A percentile compares a stretch with the other conserved stretches of the same genome.
phyloP scores from a whole-genome alignment of 352 stramenopile genomes.

The Globisporangium spiculum region DNA sequence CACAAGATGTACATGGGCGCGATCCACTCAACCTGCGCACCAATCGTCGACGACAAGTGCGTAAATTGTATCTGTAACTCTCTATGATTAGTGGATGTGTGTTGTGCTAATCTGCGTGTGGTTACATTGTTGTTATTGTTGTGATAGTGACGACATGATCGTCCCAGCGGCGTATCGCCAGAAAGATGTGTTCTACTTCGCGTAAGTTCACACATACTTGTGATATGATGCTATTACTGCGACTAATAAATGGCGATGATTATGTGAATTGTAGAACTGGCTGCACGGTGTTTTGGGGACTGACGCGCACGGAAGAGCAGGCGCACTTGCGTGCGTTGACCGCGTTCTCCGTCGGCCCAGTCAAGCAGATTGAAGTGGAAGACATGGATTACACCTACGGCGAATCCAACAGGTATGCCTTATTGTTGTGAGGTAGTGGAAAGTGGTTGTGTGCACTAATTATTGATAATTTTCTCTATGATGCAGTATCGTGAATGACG shows the following conservation, averaged over 20 bases:
- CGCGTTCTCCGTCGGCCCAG: conserved; percentile 58
- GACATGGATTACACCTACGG: conserved; percentile 90
- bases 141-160: conserved; percentile 27
- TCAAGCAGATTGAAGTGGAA: conserved; percentile 86
- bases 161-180: conserved; percentile 55
- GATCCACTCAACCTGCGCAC: conserved; percentile 72
- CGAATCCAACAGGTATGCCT: conserved; percentile 39
- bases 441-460: too few relatives aligned
- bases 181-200: conserved; percentile 87
- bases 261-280: conserved; percentile 47
- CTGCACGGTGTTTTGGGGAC: conserved; percentile 89
- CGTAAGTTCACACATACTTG: conserved; percentile 29
- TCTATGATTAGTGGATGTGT: not conserved
- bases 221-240: not conserved
- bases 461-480: too few relatives aligned
- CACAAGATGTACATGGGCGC: conserved; percentile 89
- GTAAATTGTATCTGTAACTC: not conserved
- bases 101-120: not conserved
- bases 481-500: conserved; percentile 68
- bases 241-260: conserved; percentile 6
- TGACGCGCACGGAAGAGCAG: conserved; percentile 79
- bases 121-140: not conserved
- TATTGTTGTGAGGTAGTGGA: too few relatives aligned
- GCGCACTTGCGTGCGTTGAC: conserved; percentile 58
- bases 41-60: conserved; percentile 40